These are phyloP conservation scores for Urostyla sp. DNA, from an alignment of 73 alveolate species.

Conservation along the genomic window DNA sequence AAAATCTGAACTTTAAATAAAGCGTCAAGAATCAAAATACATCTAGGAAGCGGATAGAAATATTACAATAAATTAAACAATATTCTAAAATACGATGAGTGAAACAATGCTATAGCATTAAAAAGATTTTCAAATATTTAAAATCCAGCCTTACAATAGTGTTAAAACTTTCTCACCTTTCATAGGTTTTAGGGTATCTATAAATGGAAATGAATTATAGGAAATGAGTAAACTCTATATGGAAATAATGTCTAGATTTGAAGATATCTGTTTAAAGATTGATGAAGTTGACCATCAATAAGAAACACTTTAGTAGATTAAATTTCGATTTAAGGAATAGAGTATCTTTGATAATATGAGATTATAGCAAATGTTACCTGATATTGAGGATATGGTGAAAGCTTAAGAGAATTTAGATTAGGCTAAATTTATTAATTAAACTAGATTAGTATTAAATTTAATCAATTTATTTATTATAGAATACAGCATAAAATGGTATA, in stretches of 20 bases:
- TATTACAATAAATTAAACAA: not conserved
- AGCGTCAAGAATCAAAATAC: conserved; percentile 3
- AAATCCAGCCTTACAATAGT: not conserved
- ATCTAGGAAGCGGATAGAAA: conserved; percentile 8
- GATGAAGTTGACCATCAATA: conserved; percentile 6
- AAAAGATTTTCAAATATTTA: not conserved
- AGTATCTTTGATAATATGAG: conserved; percentile 17
- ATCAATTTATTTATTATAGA: not conserved
- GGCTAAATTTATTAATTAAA: conserved; percentile 41
- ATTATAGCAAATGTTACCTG: not conserved
- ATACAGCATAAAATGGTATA: conserved; percentile 41
- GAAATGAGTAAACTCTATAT: conserved; percentile 11
- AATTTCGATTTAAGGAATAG: not conserved
- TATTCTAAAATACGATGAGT: not conserved
- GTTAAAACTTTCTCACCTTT: conserved; percentile 26
- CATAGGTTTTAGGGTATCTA: conserved; percentile 12
- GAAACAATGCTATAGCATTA: not conserved
- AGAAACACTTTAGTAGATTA: conserved; percentile 12
- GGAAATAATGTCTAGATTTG: not conserved
- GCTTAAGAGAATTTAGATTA: conserved; percentile 18
- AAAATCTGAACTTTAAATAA: not conserved
- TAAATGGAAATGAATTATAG: not conserved
- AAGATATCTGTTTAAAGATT: not conserved
- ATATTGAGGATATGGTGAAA: conserved; percentile 24
- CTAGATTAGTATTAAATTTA: conserved; percentile 11